These are phyloP conservation scores for Aureobasidium musti DNA, from an alignment of 2,329 filamentous ascomycete species.

Conservation along the genomic window DNA sequence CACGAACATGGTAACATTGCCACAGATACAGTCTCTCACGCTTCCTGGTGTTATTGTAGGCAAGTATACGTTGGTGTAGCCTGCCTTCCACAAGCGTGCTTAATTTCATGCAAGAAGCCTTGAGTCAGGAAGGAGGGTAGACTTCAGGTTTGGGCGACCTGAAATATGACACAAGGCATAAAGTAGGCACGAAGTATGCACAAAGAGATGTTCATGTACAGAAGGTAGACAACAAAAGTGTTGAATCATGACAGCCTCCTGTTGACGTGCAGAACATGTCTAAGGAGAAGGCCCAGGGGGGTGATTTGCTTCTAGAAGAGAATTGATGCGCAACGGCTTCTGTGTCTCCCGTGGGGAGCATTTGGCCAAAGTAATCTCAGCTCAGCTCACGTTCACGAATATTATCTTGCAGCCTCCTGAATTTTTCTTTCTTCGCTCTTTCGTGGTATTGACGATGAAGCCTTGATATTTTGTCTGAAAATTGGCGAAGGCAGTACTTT, in stretches of 20 bases:
- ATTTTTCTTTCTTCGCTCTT: not conserved
- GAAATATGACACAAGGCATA: not conserved
- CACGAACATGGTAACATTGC: not conserved
- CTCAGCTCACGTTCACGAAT: conserved; percentile 7
- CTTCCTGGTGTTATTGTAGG: not conserved
- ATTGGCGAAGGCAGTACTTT: not conserved
- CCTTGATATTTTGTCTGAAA: not conserved
- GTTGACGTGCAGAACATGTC: not conserved
- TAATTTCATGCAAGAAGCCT: not conserved
- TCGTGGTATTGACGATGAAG: not conserved
- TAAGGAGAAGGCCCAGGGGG: conserved; percentile 5
- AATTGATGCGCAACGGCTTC: conserved; percentile 12
- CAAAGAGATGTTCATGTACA: not conserved
- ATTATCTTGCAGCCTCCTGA: not conserved
- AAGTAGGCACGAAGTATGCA: not conserved
- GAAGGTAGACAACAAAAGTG: not conserved
- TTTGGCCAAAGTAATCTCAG: conserved; percentile 20
- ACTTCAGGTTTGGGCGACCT: not conserved
- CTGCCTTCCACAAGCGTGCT: not conserved
- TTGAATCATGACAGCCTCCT: conserved; percentile 10
- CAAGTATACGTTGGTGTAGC: too few relatives aligned
- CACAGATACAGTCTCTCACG: not conserved
- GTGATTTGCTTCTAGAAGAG: conserved; percentile 1
- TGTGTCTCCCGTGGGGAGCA: conserved; percentile 10
- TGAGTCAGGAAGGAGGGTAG: not conserved